phyloP scores from a whole-genome alignment of 495 filamentous ascomycete genomes.

The Talaromyces ruber region DNA sequence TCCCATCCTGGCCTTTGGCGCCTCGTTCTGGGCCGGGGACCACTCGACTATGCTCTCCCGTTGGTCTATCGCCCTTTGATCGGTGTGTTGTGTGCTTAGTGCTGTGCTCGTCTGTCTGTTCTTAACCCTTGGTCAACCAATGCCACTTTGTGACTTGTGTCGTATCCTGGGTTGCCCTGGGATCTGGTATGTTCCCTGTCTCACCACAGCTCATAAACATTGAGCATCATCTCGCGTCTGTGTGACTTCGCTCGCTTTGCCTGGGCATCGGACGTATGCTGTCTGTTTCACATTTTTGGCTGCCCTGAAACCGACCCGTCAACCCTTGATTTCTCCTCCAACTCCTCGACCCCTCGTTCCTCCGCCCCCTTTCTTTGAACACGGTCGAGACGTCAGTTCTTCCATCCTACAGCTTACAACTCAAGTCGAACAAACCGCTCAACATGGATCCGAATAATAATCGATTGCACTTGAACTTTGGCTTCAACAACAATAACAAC shows the following conservation, averaged over 20 bases:
- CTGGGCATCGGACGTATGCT: background rate
- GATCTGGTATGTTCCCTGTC: background rate
- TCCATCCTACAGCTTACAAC: background rate
- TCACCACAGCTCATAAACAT: background rate
- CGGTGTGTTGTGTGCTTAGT: background rate
- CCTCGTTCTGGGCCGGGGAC: background rate
- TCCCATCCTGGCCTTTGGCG: background rate
- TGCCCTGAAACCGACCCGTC: conserved; percentile 8
- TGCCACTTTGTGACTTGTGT: background rate
- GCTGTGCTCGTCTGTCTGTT: background rate
- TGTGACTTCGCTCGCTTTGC: background rate
- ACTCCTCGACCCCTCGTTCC: conserved; percentile 1
- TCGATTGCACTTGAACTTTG: conserved; percentile 66
- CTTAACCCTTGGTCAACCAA: background rate
- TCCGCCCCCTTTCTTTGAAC: background rate
- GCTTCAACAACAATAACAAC: conserved; percentile 25
- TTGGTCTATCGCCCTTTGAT: background rate
- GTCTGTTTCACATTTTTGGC: conserved; percentile 2
- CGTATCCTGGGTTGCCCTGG: background rate
- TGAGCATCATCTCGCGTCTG: background rate
- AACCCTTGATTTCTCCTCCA: background rate
- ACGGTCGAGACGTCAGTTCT: background rate
- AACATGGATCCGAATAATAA: conserved; percentile 50
- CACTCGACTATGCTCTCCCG: background rate
- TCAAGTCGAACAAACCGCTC: conserved; percentile 5